These are phyloP conservation scores for Reutealis trisperma DNA, from an alignment of 345 rosid genomes.

Conservation along the genomic window DNA sequence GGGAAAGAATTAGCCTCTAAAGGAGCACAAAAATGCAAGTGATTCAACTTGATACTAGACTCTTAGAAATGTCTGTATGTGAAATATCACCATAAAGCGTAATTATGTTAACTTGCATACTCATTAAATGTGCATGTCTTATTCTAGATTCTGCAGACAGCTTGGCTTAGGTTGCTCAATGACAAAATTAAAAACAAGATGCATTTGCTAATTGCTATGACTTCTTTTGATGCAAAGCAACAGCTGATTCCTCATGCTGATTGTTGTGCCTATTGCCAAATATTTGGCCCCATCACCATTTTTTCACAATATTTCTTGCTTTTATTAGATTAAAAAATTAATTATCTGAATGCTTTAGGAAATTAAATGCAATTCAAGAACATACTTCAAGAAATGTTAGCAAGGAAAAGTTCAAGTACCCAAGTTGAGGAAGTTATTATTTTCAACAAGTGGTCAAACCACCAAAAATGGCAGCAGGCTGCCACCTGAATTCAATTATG, in stretches of 20 bases:
- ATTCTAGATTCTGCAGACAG: background rate
- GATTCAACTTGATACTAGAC: background rate
- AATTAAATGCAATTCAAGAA: too few species aligned
- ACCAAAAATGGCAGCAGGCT: background rate
- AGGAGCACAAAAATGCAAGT: background rate
- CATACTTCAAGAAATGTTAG: background rate
- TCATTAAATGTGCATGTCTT: background rate
- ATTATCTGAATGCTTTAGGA: too few species aligned
- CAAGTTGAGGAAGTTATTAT: background rate
- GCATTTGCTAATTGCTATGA: too few species aligned
- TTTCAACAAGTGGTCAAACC: background rate
- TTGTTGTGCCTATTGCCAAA: background rate
- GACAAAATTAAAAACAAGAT: too few species aligned
- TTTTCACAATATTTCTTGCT: too few species aligned
- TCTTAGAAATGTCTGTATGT: background rate
- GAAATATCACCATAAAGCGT: background rate
- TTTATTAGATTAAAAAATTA: too few species aligned
- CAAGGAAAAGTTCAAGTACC: background rate
- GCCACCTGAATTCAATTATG: background rate
- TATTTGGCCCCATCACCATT: background rate
- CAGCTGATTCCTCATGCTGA: background rate
- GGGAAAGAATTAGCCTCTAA: background rate
- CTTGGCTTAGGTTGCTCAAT: too few species aligned
- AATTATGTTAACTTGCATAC: background rate
- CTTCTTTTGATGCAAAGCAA: background rate